phyloP scores from a whole-genome alignment of 352 stramenopile genomes.

The Aphanomyces euteiches region DNA sequence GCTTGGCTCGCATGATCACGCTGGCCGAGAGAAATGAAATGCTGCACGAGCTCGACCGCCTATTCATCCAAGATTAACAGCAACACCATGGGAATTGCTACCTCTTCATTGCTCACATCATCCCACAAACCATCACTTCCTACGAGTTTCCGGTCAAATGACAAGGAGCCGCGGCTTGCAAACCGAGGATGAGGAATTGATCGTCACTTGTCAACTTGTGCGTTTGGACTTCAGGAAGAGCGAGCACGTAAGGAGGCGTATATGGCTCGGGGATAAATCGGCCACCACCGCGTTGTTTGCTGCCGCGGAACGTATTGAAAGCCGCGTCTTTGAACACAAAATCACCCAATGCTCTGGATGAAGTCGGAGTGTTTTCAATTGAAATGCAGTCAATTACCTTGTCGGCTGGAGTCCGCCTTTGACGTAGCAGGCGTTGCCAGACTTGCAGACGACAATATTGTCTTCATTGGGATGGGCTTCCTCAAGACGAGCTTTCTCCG shows the following conservation, averaged over 20 bases:
- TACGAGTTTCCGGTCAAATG: not conserved
- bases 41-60: constrained; percentile 87
- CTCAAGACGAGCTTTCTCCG: constrained; percentile 81
- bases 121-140: constrained; percentile 96
- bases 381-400: constrained; percentile 32
- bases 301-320: constrained; percentile 85
- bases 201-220: constrained; percentile 66
- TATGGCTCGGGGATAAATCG: constrained; percentile 84
- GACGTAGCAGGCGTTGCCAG: constrained; percentile 89
- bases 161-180: not conserved
- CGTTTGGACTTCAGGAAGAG: constrained; percentile 75
- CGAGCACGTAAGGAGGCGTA: constrained; percentile 92
- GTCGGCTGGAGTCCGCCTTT: constrained; percentile 89
- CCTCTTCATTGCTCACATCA: constrained; percentile 92
- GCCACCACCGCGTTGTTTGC: constrained; percentile 77
- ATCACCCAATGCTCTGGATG: constrained; percentile 68
- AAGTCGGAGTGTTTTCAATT: not conserved
- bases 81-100: not conserved
- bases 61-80: not conserved
- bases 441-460: constrained; percentile 87
- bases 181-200: constrained; percentile 95
- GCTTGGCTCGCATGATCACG: constrained; percentile 65
- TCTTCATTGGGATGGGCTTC: constrained; percentile 82
- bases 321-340: constrained; percentile 92
- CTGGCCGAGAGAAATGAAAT: constrained; percentile 50